Evolutionary conservation across 192 early-diverging fungal genomes (phyloP).

Genomic region (Coemansia sp.): DNA sequence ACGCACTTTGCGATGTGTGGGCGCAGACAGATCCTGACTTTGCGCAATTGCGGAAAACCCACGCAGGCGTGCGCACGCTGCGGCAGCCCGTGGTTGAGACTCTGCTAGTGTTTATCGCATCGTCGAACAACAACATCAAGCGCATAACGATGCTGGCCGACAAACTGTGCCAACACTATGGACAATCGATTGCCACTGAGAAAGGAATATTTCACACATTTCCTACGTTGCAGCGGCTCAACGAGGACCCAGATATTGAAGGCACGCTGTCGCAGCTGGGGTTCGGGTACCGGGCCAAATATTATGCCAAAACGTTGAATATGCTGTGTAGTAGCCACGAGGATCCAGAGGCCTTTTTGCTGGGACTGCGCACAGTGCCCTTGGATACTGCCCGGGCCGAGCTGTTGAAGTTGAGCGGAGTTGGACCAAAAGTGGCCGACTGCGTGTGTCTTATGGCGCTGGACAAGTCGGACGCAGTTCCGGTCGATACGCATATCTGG

Average conservation of each 20-base stretch:
- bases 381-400: conserved; percentile 56
- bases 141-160: conserved; percentile 70
- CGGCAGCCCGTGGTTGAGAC: conserved; percentile 87
- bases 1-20: conserved; percentile 60
- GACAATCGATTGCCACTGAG: conserved; percentile 23
- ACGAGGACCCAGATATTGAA: conserved; percentile 60
- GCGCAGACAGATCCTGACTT: conserved; percentile 68
- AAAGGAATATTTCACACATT: conserved; percentile 64
- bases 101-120: conserved; percentile 89
- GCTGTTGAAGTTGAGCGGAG: conserved; percentile 73
- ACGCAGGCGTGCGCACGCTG: conserved; percentile 70
- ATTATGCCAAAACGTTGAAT: conserved; percentile 74
- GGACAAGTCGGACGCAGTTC: conserved; percentile 77
- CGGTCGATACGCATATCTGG: conserved; percentile 96
- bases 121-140: conserved; percentile 90
- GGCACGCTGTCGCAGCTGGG: conserved; percentile 68
- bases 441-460: conserved; percentile 92
- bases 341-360: conserved; percentile 62
- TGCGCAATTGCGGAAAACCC: conserved; percentile 33
- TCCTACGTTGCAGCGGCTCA: conserved; percentile 61
- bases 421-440: conserved; percentile 97
- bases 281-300: conserved; percentile 95
- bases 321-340: conserved; percentile 54
- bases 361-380: conserved; percentile 55
- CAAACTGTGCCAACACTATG: conserved; percentile 42